phyloP scores from a whole-genome alignment of 768 basidiomycete genomes.

The Suillus weaverae region DNA sequence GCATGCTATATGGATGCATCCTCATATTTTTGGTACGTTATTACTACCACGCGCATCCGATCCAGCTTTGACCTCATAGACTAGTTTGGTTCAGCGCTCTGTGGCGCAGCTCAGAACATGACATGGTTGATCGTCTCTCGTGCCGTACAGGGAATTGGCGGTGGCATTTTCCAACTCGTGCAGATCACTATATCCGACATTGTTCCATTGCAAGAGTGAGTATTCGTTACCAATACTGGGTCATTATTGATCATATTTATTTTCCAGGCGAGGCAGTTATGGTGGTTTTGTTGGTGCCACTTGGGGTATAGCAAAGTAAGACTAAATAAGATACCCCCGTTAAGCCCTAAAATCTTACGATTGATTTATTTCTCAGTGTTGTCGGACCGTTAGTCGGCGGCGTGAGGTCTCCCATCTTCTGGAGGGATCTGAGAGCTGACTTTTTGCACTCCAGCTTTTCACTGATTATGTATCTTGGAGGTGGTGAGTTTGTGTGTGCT shows the following conservation, averaged over 20 bases:
- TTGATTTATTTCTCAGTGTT: conserved; percentile 24
- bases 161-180: conserved; percentile 36
- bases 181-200: conserved; percentile 44
- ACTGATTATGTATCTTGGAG: conserved; percentile 40
- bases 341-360: not conserved
- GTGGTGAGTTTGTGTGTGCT: conserved; percentile 29
- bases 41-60: not conserved
- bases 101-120: conserved; percentile 46
- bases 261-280: conserved; percentile 40
- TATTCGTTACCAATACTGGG: not conserved
- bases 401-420: conserved; percentile 18
- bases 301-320: conserved; percentile 42
- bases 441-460: conserved; percentile 24
- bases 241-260: not conserved
- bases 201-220: conserved; percentile 33
- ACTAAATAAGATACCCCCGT: not conserved
- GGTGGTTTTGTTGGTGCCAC: conserved; percentile 38
- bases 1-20: conserved; percentile 37
- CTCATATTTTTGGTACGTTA: conserved; percentile 36
- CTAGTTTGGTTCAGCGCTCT: conserved; percentile 40
- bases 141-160: conserved; percentile 45
- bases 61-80: not conserved
- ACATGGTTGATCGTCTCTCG: conserved; percentile 42
- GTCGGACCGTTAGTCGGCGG: conserved; percentile 45
- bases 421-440: not conserved